These are phyloP conservation scores for Auriscalpium vulgare DNA, from an alignment of 768 basidiomycete genomes.

Conservation along the genomic window DNA sequence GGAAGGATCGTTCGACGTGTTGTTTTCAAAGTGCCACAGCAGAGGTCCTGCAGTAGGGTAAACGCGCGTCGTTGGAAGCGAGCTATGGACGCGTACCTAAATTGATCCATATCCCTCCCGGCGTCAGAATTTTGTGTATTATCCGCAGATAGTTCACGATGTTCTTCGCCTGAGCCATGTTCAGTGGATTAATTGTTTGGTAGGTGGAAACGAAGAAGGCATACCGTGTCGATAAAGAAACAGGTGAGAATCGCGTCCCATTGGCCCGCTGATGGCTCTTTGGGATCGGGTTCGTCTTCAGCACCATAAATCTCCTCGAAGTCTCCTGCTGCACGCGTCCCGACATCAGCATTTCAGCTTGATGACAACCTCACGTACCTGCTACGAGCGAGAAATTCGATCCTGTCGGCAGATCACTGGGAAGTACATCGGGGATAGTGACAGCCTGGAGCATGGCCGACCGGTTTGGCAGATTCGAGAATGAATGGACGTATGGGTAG, in stretches of 20 bases:
- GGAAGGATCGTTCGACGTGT: conserved; percentile 67
- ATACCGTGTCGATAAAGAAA: conserved; percentile 94
- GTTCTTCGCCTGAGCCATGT: conserved; percentile 65
- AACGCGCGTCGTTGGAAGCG: background rate
- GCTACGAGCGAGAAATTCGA: conserved; percentile 81
- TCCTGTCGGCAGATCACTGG: conserved; percentile 56
- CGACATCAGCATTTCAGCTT: background rate
- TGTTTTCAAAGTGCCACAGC: conserved; percentile 98
- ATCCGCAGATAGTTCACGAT: conserved; percentile 86
- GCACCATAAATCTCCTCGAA: conserved; percentile 87
- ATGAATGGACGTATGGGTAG: conserved; percentile 88
- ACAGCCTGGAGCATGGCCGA: conserved; percentile 58
- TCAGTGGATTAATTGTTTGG: background rate
- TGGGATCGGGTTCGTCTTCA: conserved; percentile 31
- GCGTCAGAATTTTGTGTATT: conserved; percentile 74
- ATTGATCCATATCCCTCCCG: conserved; percentile 90
- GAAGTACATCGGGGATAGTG: conserved; percentile 76
- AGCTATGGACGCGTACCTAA: conserved; percentile 39
- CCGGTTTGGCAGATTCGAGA: conserved; percentile 68
- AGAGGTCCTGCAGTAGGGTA: conserved; percentile 54
- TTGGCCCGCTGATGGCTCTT: conserved; percentile 62
- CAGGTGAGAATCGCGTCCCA: conserved; percentile 93
- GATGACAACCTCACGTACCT: conserved; percentile 34
- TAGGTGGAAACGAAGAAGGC: conserved; percentile 13
- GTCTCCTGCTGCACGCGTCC: conserved; percentile 46